Percentiles rank a stretch among this genome's conserved stretches.
These are phyloP conservation scores for Asterella californica DNA, from an alignment of 225 moss, liverwort and hornwort species.

Conservation along the genomic window DNA sequence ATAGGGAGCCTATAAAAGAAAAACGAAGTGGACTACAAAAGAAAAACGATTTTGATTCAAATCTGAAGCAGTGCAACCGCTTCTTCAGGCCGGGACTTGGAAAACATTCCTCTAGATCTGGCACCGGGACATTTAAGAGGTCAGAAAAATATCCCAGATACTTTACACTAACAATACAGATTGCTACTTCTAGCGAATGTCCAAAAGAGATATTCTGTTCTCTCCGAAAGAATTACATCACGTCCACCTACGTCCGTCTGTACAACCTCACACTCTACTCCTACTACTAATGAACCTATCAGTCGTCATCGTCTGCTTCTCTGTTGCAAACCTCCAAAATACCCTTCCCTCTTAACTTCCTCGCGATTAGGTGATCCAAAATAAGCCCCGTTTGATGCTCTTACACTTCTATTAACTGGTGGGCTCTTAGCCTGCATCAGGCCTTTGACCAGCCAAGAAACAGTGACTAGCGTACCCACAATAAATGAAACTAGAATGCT, in stretches of 20 bases:
- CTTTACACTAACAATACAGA: background rate
- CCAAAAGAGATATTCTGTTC: background rate
- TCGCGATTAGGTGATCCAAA: constrained; percentile 9
- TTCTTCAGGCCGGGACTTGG: background rate
- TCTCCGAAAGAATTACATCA: background rate
- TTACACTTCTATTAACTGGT: constrained; percentile 17
- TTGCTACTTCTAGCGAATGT: background rate
- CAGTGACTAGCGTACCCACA: constrained; percentile 44
- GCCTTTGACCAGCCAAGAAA: constrained; percentile 43
- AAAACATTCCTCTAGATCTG: background rate
- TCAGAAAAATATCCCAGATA: background rate
- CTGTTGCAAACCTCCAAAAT: constrained; percentile 31
- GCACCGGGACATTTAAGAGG: background rate
- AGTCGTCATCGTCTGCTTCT: constrained; percentile 24
- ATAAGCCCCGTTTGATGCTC: constrained; percentile 19
- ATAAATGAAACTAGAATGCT: constrained; percentile 48
- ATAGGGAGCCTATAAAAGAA: too few species aligned
- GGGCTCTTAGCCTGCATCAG: constrained; percentile 3
- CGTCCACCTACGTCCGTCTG: constrained; percentile 24
- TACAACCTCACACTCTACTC: constrained; percentile 22
- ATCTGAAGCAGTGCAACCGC: background rate
- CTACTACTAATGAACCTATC: background rate
- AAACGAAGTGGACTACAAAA: background rate
- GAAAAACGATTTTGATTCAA: background rate
- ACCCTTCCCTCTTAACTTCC: constrained; percentile 30